phyloP scores from a whole-genome alignment of 805 yeast species.

The Wickerhamomyces chambardii region DNA sequence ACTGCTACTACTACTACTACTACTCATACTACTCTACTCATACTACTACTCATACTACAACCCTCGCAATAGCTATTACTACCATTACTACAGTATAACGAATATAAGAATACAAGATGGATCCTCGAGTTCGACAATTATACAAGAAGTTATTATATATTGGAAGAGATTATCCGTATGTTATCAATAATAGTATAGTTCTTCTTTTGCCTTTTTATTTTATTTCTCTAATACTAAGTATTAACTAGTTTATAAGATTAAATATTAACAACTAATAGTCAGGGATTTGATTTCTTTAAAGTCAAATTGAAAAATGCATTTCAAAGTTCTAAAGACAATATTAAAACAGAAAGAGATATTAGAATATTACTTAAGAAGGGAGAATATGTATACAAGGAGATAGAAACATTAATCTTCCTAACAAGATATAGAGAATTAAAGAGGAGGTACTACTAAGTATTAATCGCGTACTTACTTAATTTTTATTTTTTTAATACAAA shows the following conservation, averaged over 20 bases:
- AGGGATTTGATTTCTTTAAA: slow-evolving; percentile 13
- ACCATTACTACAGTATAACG: neutral
- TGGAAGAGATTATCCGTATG: slow-evolving; percentile 29
- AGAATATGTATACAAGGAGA: slow-evolving; percentile 20
- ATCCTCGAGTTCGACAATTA: slow-evolving; percentile 16
- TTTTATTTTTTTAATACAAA: too few relatives aligned
- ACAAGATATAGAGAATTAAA: slow-evolving; percentile 21
- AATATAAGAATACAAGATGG: slow-evolving; percentile 9
- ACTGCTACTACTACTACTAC: too few relatives aligned
- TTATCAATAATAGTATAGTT: neutral
- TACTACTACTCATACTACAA: too few relatives aligned
- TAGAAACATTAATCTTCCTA: slow-evolving; percentile 24
- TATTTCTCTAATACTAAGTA: slow-evolving; percentile 21
- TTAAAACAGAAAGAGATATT: slow-evolving; percentile 11
- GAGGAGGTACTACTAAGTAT: slow-evolving; percentile 2
- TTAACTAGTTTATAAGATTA: slow-evolving; percentile 25
- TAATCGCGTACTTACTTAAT: too few relatives aligned
- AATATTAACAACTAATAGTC: neutral
- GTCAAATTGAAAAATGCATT: slow-evolving; percentile 14
- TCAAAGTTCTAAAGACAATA: slow-evolving; percentile 7
- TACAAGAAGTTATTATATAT: slow-evolving; percentile 22
- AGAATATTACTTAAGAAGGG: slow-evolving; percentile 20
- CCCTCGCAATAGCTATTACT: too few relatives aligned
- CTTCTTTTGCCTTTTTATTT: neutral
- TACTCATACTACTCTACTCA: too few relatives aligned